Evolutionary conservation across 768 basidiomycete genomes (phyloP), one percentile per base, ranked within the genome.

Genomic region (Naganishia vishniacii): DNA sequence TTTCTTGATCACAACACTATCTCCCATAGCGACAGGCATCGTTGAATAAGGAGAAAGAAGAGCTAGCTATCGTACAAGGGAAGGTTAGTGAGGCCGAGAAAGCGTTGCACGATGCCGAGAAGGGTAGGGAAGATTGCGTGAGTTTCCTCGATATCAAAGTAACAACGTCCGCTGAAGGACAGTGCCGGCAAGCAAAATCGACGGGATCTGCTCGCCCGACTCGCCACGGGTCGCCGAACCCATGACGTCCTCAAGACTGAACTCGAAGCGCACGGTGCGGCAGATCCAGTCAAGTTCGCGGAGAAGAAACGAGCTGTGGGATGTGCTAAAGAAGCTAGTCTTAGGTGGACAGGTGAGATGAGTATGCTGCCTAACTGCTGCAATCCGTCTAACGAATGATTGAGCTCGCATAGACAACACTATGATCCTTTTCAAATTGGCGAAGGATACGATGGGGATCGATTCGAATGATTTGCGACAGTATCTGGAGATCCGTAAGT

Each of bases 321-420:
- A 56, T 80, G 92, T 15, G 89, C 88, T 3, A 88, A 87, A 66
- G 90, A 94, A 72, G 91, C 89, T 13, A 84, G 87, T 13, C 73
- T 86, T 25, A 84, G 89, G 15, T 92, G 91, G 88, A 97, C 92
- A 37, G 92, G 92, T 93, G 68, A 62, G 84, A 77, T 34, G 9
- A 12, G 12, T 16, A 8, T 26, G 9, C 25, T 28, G 13, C 37
- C 15, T 9, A 9, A 20, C 31, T 3, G 4, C 28, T 16, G 0
- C 0, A 16, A 29, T 8, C 48, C 26, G 18, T 26, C 53, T 40
- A 9, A 20, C 53, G 20, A 25, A n/a, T 3, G 23, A 2, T 32
- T 15, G 34, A 7, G 18, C 6, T 25, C 6, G n/a, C 9, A 47
- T 32, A 64, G 63, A 64, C 34, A 64, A 64, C 53, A 45, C 63